Evolutionary conservation across 169 alveolate genomes (phyloP), one percentile per base, ranked within the genome.

Genomic region (Theileria orientalis): DNA sequence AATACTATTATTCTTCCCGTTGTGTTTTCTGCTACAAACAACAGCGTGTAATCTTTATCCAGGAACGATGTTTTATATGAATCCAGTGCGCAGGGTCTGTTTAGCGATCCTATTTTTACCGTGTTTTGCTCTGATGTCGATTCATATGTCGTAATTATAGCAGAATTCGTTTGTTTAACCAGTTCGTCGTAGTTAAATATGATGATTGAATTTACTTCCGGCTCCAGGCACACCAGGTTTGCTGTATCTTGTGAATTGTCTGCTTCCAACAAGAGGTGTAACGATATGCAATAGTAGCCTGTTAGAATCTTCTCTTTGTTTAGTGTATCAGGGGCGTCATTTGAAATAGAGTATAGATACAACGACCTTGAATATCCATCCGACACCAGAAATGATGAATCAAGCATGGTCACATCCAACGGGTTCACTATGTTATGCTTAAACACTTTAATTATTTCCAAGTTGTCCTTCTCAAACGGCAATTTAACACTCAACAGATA

Each of bases 1-100:
- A 79, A 54, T 29, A 79, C 66, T 16, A 72, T 32, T 25, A 79
- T 60, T 0, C 87, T 66, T 27, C 87, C 87, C 1, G 83, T 79
- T 6, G 40, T 35, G 44, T 44, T 47, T 60, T 79, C 87, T 13
- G 71, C 76, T 3, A 79, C 77, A 13, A 79, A 2, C 68, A 79
- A 21, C 8, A 79, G 19, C 21, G 30, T 52, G 8, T 33, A 23
- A 0, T 0, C 21, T 21, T 64, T 61, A 0, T 19, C 1, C 23
- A 37, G 32, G 21, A 40, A 60, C 9, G 1, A 1, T 6, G 1
- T 30, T 0, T 40, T 25, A 44, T 35, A 61, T 0, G 62, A 66
- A 49, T 79, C 87, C 63, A 79, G 33, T 29, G 76, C 40, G 46
- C 63, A 61, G 2, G 79, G 74, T 5, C 32, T 61, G 14, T 66